Evolutionary conservation across 2,329 filamentous ascomycete genomes (phyloP).

Genomic region (Penicillium sp.): DNA sequence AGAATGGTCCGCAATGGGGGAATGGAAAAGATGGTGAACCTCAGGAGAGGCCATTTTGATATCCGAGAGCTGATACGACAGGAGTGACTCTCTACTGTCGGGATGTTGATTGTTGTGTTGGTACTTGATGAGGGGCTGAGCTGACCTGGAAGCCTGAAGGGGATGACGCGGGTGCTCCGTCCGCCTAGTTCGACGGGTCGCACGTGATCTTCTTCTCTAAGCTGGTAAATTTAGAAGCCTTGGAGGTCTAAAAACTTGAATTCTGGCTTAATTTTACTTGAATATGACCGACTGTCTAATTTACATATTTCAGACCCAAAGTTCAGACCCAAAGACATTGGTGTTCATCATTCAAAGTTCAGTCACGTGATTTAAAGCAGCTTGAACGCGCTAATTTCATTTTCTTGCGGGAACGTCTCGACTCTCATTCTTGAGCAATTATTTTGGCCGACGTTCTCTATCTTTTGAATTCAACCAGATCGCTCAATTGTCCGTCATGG

Average conservation of each 20-base stretch:
- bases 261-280: background rate
- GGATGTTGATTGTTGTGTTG: conserved; percentile 19
- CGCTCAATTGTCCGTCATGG: conserved; percentile 24
- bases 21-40: conserved; percentile 95
- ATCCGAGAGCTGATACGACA: conserved; percentile 52
- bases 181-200: background rate
- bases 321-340: background rate
- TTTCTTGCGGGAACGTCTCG: background rate
- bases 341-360: background rate
- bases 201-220: background rate
- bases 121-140: conserved; percentile 10
- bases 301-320: background rate
- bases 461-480: background rate
- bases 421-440: background rate
- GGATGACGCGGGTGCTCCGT: background rate
- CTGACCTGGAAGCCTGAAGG: background rate
- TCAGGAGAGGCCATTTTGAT: conserved; percentile 74
- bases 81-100: conserved; percentile 99
- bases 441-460: background rate
- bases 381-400: conserved; percentile 3
- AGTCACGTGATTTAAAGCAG: conserved; percentile 6
- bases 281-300: background rate
- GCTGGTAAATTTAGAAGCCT: background rate
- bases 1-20: conserved; percentile 93
- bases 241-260: background rate